Evolutionary conservation across 2,329 filamentous ascomycete genomes (phyloP), one percentile per base, ranked within the genome.

Genomic region (Verticillium klebahnii): DNA sequence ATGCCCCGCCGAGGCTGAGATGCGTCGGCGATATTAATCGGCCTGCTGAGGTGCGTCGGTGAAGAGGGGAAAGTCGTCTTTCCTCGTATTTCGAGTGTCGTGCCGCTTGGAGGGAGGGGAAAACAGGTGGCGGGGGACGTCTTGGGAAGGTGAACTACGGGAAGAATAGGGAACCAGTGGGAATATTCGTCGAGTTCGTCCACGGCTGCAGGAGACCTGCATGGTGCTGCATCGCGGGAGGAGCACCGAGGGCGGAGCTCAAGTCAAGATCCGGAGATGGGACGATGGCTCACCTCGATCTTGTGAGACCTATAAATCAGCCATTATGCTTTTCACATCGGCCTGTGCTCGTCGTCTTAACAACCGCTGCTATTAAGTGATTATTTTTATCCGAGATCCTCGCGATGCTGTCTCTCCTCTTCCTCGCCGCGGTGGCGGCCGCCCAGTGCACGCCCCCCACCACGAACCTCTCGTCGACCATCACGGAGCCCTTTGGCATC

Each of bases 401-500:
- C 19, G 3, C 19, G 12, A 50, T 50, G 45, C n/a, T 50, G 5
- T 50, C 45, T 14, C 45, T 50, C 45, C 9, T 50, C 9, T 45
- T 70, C 11, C 62, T 67, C 40, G 64, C 66, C 50, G 69, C 62
- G 0, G 69, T 68, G n/a, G 50, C 67, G 8, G 63, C 64, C 52
- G 66, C 71, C 37, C 71, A 71, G 31, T 77, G 75, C 64, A 66
- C 60, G 1, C 69, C 74, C 29, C 75, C 75, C 1, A 64, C 62
- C 1, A 66, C 54, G 4, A 57, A 70, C 14, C 70, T 70, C 17
- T 64, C 71, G 19, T 71, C 71, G 69, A 74, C 63, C 64, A 75
- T 79, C 63, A 63, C 67, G 25, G 63, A 68, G 14, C 67, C 69
- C 12, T 78, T 79, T 64, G 69, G 72, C 1, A 69, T 77, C 61